Evolutionary conservation across 495 filamentous ascomycete species (phyloP), one percentile per base, ranked within the genome.

Genomic region (Annulohypoxylon maeteangense): DNA sequence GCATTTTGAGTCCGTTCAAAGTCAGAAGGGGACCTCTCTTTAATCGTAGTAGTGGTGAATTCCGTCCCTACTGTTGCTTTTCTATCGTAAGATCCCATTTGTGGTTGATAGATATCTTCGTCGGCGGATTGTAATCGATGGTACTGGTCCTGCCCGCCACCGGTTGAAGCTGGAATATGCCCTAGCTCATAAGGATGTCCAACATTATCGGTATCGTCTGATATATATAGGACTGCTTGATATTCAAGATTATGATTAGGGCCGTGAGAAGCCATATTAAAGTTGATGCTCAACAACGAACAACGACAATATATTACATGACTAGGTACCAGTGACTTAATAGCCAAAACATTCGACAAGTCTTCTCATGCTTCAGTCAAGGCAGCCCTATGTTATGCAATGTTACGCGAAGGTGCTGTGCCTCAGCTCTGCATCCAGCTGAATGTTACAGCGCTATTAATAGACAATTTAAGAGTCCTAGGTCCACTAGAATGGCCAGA

Each of bases 361-460:
- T 34, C 27, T 20, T 54, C 27, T 54, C 27, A 54, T 20, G 27
- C 14, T 20, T 32, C 27, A 29, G 29, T n/a, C n/a, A 54, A 12
- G 48, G 48, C 48, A 53, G 11, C 22, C 45, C 18, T 48, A 48
- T 48, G 20, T 20, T 48, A 25, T 48, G 45, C 45, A 25, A 25
- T 48, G 45, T 48, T 23, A 48, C 20, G 22, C 45, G 45, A 20
- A 25, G 20, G 45, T 31, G 47, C 47, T 51, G 47, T 29, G 47
- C 47, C 47, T 51, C 47, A 51, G 12, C 22, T 51, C n/a, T 51
- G 47, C 50, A 54, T 54, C 4, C 7, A 54, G 50, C 50, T 54
- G 50, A 32, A 54, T 31, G 50, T 34, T 18, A 34, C 50, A 20
- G 29, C 29, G 16, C 50, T 54, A 34, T 54, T 54, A 54, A 54